A percentile compares a stretch with the other conserved stretches of the same genome.
Conservation (phyloP, 495 filamentous ascomycete species). For the Acidiella bohemica region DNA sequence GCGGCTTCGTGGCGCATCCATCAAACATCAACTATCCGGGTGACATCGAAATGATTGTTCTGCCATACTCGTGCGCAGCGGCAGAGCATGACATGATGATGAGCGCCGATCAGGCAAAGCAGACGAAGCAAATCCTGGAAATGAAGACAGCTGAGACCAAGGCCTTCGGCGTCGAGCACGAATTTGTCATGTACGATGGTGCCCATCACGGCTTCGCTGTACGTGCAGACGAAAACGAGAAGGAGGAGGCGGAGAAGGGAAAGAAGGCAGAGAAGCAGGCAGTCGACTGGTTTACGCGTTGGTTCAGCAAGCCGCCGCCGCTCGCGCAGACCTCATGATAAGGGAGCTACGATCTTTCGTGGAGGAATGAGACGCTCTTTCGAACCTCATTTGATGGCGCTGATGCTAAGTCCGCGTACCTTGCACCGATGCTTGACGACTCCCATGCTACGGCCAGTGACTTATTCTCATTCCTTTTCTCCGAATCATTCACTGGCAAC, state of each 20-base stretch:
- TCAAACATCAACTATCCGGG: conserved; percentile 36
- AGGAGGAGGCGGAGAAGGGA: conserved; percentile 32
- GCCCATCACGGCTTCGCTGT: conserved; percentile 52
- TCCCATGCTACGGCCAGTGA: too few relatives aligned
- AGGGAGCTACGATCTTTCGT: too few relatives aligned
- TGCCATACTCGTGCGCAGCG: conserved; percentile 43
- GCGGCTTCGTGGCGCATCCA: conserved; percentile 44
- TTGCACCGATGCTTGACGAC: too few relatives aligned
- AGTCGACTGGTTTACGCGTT: conserved; percentile 40
- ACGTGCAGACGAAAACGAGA: conserved; percentile 32
- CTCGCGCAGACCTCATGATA: background rate
- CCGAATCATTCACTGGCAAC: too few relatives aligned
- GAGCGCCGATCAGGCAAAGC: conserved; percentile 27
- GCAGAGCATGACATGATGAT: conserved; percentile 41
- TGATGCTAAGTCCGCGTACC: too few relatives aligned
- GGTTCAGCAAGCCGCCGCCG: conserved; percentile 19
- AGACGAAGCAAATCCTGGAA: conserved; percentile 33
- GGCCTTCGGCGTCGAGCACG: conserved; percentile 26
- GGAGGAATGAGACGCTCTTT: background rate
- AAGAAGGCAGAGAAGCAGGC: conserved; percentile 40
- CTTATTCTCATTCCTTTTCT: too few relatives aligned
- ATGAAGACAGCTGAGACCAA: conserved; percentile 28
- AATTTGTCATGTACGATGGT: conserved; percentile 42
- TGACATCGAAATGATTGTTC: conserved; percentile 39
- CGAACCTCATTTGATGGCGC: too few relatives aligned